Evolutionary conservation across 2,329 filamentous ascomycete genomes (phyloP), one percentile per base, ranked within the genome.

Genomic region (Fusarium aywerte): DNA sequence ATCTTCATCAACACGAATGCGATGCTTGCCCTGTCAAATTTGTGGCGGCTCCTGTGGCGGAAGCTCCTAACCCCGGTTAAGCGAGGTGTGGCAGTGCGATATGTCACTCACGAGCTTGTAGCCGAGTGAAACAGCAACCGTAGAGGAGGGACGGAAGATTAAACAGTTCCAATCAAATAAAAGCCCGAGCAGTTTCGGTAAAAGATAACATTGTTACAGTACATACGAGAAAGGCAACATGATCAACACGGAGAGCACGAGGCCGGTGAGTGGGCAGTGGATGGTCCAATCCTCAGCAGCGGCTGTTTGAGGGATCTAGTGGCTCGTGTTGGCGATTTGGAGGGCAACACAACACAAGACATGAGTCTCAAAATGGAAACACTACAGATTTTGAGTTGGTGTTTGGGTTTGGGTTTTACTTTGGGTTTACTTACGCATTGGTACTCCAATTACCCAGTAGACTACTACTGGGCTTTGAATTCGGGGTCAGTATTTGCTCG

Each of bases 21-120:
- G 52, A 69, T 45, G 40, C 25, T 29, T 31, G 47, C 13, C 54
- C 25, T 29, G 18, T 50, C 31, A 29, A 27, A 43, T 45, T 16
- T 61, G 65, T 61, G 58, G 65, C 58, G 43, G 29, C 8, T 7
- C 33, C 15, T 56, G 42, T 56, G 58, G 54, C 53, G 42, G 58
- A 32, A 45, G 35, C 43, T 53, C 39, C 15, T 20, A 6, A 45
- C 44, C 21, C 47, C 21, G 47, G 42, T 15, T 29, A 55, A 63
- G 51, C 51, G 52, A 64, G 12, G 35, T 67, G 68, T 67, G 62
- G 65, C 68, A 32, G 55, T 62, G 59, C 59, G 20, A 43, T 21
- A 23, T 65, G 39, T 49, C 40, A 48, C 42, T 45, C 31, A 7
- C n/a, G 1, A 48, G 44, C 21, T 27, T 4, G 18, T 21, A 45